Evolutionary conservation across 1,284 basidiomycete genomes (phyloP).

Genomic region (Cryptococcus sp.): DNA sequence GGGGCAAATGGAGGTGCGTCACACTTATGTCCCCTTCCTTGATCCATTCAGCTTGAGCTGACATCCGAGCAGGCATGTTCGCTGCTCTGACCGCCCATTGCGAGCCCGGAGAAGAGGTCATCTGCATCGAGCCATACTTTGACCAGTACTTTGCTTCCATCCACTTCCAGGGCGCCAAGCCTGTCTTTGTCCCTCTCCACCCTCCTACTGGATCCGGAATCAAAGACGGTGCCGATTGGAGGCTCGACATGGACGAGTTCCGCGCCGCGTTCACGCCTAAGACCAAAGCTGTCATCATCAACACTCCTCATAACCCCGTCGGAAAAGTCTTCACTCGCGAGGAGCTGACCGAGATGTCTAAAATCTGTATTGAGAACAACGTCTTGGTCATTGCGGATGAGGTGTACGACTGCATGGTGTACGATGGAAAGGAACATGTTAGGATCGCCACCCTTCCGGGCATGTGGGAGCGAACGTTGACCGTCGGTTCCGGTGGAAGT

Average conservation of each 20-base stretch:
- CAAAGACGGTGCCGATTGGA: conserved; percentile 74
- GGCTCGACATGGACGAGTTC: conserved; percentile 79
- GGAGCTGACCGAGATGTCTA: conserved; percentile 82
- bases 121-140: conserved; percentile 98
- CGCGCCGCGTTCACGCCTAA: conserved; percentile 77
- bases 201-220: conserved; percentile 67
- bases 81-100: conserved; percentile 85
- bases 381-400: conserved; percentile 93
- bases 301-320: conserved; percentile 94
- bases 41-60: background rate
- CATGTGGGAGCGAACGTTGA: conserved; percentile 96
- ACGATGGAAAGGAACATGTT: conserved; percentile 82
- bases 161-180: conserved; percentile 87
- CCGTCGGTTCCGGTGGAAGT: conserved; percentile 78
- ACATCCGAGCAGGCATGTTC: conserved; percentile 72
- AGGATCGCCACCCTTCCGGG: conserved; percentile 88
- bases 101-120: conserved; percentile 90
- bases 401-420: conserved; percentile 97
- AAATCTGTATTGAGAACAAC: conserved; percentile 87
- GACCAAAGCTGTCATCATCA: conserved; percentile 89
- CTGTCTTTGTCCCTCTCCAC: conserved; percentile 92
- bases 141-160: conserved; percentile 94
- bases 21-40: too few species aligned
- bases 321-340: conserved; percentile 87
- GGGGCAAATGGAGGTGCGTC: conserved; percentile 87